phyloP scores from a whole-genome alignment of 73 alveolate genomes.

The Stentor roeselii region DNA sequence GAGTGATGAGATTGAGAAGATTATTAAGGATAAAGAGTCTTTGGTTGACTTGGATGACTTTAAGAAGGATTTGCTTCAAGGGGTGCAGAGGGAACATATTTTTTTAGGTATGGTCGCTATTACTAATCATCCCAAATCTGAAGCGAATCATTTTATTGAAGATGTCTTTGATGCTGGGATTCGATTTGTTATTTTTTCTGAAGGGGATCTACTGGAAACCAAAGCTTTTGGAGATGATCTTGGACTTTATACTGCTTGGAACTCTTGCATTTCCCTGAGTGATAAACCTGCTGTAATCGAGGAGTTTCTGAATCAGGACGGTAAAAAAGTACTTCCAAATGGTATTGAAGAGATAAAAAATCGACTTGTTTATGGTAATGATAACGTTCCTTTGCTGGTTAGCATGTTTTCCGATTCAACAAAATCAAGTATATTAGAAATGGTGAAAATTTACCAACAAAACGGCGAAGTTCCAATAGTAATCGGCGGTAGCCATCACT shows the following conservation, averaged over 20 bases:
- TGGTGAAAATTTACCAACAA: conserved; percentile 29
- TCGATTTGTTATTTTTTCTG: conserved; percentile 22
- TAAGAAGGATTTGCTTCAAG: neutral
- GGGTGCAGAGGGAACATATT: neutral
- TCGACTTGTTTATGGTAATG: neutral
- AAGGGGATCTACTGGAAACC: conserved; percentile 5
- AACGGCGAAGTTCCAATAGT: conserved; percentile 25
- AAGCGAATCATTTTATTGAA: conserved; percentile 28
- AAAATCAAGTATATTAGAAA: neutral
- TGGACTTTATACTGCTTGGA: conserved; percentile 26
- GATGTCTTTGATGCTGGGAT: conserved; percentile 14
- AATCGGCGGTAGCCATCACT: neutral
- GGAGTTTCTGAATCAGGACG: conserved; percentile 6
- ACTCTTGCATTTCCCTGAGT: conserved; percentile 23
- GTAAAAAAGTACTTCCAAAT: conserved; percentile 7
- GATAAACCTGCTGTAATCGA: neutral
- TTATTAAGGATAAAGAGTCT: neutral
- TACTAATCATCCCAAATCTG: conserved; percentile 18
- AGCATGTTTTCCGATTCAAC: conserved; percentile 27
- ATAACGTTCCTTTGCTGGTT: conserved; percentile 17
- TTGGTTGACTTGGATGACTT: neutral
- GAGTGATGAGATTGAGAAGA: conserved; percentile 4
- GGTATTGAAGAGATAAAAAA: conserved; percentile 30
- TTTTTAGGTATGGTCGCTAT: conserved; percentile 25
- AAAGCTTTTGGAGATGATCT: conserved; percentile 29